These are phyloP conservation scores for Phytophthora ramorum DNA, from an alignment of 352 stramenopile species.

Conservation along the genomic window DNA sequence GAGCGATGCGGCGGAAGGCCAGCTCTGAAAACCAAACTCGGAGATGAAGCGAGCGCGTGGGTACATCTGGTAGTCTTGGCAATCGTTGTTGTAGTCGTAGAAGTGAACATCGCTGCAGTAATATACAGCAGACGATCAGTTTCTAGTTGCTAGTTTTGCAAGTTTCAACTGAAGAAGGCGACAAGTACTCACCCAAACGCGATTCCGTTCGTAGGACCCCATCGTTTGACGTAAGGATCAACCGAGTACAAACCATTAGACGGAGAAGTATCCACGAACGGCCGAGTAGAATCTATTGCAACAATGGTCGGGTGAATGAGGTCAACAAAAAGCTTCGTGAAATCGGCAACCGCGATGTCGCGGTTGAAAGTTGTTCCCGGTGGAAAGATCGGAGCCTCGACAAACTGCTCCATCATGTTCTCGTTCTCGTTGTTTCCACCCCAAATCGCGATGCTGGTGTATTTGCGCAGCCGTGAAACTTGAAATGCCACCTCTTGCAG, in stretches of 20 bases:
- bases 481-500: conserved; percentile 68
- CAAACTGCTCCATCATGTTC: conserved; percentile 88
- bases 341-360: conserved; percentile 81
- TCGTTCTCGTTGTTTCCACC: conserved; percentile 93
- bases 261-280: conserved; percentile 89
- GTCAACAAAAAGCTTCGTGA: conserved; percentile 85
- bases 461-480: conserved; percentile 70
- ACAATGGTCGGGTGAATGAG: conserved; percentile 63
- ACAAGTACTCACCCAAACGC: conserved; percentile 55
- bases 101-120: conserved; percentile 82
- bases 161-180: neutral
- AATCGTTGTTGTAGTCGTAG: conserved; percentile 86
- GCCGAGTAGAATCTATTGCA: conserved; percentile 55
- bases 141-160: neutral
- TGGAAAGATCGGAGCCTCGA: conserved; percentile 60
- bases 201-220: conserved; percentile 64
- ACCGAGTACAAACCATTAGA: conserved; percentile 84
- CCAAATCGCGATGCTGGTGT: conserved; percentile 89
- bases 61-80: conserved; percentile 76
- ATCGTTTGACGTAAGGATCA: conserved; percentile 86
- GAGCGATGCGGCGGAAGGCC: conserved; percentile 65
- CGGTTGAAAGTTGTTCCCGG: conserved; percentile 63
- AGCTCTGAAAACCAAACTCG: conserved; percentile 89
- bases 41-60: conserved; percentile 82
- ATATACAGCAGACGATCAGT: conserved; percentile 3